Percentiles rank a stretch among this genome's conserved stretches.
Evolutionary conservation across 768 basidiomycete genomes (phyloP).

Genomic region (Asterophora lycoperdoides): DNA sequence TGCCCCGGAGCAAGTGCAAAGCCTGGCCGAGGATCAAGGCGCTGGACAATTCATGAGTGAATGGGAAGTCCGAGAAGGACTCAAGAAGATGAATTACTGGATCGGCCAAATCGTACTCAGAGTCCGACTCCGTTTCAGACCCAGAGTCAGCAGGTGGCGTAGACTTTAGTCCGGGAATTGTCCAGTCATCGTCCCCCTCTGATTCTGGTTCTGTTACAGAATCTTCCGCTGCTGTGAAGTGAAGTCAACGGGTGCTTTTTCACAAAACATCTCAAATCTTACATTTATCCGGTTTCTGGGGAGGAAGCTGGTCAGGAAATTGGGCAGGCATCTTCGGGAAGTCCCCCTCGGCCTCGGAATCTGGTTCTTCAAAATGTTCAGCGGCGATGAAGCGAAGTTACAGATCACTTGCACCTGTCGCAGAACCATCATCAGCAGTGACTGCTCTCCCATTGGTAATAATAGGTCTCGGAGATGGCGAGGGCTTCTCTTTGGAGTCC

Average conservation of each 20-base stretch:
- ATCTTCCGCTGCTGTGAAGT: slow-evolving; percentile 11
- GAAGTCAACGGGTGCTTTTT: background rate
- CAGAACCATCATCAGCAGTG: slow-evolving; percentile 31
- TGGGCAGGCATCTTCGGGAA: background rate
- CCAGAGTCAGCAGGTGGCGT: slow-evolving; percentile 5
- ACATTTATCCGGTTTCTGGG: slow-evolving; percentile 8
- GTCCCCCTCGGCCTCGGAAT: slow-evolving; percentile 10
- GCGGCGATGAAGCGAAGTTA: background rate
- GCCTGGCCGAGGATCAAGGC: slow-evolving; percentile 45
- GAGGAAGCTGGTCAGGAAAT: background rate
- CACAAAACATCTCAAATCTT: background rate
- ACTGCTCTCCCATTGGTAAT: slow-evolving; percentile 1
- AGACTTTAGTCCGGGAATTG: background rate
- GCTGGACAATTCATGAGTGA: slow-evolving; percentile 2
- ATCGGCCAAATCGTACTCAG: slow-evolving; percentile 28
- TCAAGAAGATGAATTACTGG: slow-evolving; percentile 18
- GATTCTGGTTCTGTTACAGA: slow-evolving; percentile 38
- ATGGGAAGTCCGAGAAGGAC: background rate
- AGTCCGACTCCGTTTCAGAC: slow-evolving; percentile 46
- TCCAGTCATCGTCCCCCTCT: slow-evolving; percentile 17
- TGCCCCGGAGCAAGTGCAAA: slow-evolving; percentile 48
- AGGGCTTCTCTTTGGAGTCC: background rate
- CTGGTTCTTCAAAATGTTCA: slow-evolving; percentile 24
- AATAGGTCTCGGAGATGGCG: background rate
- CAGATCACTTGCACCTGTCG: slow-evolving; percentile 27